These are phyloP conservation scores for Ilex paraguariensis DNA, from an alignment of 305 asterid genomes.

Conservation along the genomic window DNA sequence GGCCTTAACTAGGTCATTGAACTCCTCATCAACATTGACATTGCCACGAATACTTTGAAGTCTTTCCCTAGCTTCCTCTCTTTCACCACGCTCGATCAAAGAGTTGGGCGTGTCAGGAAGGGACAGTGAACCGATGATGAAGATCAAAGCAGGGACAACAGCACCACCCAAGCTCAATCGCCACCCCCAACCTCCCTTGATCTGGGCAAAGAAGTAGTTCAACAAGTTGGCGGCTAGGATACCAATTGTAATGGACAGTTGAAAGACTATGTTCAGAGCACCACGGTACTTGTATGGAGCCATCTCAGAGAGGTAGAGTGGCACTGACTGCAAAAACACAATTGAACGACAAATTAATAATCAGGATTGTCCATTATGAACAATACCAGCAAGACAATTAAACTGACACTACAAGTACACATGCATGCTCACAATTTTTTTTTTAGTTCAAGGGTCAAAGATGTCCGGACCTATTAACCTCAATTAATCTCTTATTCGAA, in stretches of 20 bases:
- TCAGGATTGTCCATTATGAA: no score
- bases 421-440: no score
- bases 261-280: slow-evolving; percentile 19
- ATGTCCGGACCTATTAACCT: no score
- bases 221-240: slow-evolving; percentile 20
- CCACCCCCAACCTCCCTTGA: slow-evolving; percentile 16
- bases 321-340: slow-evolving; percentile 16
- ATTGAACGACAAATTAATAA: no score
- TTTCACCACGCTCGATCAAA: slow-evolving; percentile 18
- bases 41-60: slow-evolving; percentile 18
- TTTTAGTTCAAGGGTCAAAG: no score
- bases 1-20: slow-evolving; percentile 16
- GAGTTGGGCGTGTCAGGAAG: slow-evolving; percentile 27
- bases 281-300: slow-evolving; percentile 27
- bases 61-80: slow-evolving; percentile 11
- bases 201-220: slow-evolving; percentile 16
- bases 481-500: no score
- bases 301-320: slow-evolving; percentile 28
- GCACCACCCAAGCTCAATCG: slow-evolving; percentile 27
- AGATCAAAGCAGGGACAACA: slow-evolving; percentile 16
- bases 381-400: no score
- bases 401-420: no score
- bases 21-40: slow-evolving; percentile 23
- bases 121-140: slow-evolving; percentile 8
- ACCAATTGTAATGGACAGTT: slow-evolving; percentile 26